phyloP scores from a whole-genome alignment of 306 rosid species.

The Urtica urens region DNA sequence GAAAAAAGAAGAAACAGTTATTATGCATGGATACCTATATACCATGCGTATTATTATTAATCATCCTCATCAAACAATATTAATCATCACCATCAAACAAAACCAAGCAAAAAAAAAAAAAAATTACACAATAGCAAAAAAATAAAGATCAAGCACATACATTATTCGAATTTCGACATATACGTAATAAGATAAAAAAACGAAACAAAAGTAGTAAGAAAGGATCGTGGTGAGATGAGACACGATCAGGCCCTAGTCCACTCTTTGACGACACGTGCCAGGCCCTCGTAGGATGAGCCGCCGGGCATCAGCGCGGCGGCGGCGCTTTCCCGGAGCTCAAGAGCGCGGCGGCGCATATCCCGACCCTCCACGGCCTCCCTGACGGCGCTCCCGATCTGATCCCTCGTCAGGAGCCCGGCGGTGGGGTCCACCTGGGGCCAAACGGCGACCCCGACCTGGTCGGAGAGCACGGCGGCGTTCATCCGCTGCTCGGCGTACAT shows the following conservation, averaged over 20 bases:
- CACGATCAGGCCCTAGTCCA: constrained; percentile 17
- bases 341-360: constrained; percentile 13
- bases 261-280: not conserved
- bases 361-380: constrained; percentile 21
- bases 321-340: constrained; percentile 15
- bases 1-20: too few relatives aligned
- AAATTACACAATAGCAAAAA: too few relatives aligned
- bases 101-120: too few relatives aligned
- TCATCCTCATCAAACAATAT: too few relatives aligned
- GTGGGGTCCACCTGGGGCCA: not conserved
- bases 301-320: not conserved
- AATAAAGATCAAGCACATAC: too few relatives aligned
- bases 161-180: too few relatives aligned
- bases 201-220: too few relatives aligned
- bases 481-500: constrained; percentile 37
- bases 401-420: constrained; percentile 8
- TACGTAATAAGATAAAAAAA: too few relatives aligned
- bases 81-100: too few relatives aligned
- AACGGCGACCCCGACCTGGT: constrained; percentile 20
- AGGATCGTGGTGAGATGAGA: too few relatives aligned
- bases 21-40: too few relatives aligned
- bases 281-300: constrained; percentile 18
- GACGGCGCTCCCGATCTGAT: constrained; percentile 27
- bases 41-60: too few relatives aligned
- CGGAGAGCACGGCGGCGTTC: constrained; percentile 30